Evolutionary conservation across 768 basidiomycete genomes (phyloP).

Genomic region (Cystofilobasidium ferigula): DNA sequence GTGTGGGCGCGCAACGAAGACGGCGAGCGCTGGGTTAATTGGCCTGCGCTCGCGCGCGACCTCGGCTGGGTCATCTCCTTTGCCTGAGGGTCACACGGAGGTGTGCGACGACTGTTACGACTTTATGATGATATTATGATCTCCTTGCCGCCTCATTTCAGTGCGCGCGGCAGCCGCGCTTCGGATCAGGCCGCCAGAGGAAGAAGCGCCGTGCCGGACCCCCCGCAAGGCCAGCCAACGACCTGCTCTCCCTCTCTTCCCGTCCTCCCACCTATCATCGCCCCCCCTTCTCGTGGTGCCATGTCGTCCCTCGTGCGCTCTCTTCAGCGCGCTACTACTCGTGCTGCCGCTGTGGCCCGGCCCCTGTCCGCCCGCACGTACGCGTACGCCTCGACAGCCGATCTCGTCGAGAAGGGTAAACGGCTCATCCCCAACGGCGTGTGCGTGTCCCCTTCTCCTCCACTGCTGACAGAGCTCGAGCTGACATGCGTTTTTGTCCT

Average conservation of each 20-base stretch:
- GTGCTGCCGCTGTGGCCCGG: not conserved
- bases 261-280: not conserved
- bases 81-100: not conserved
- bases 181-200: too few relatives aligned
- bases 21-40: constrained; percentile 21
- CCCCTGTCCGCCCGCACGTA: not conserved
- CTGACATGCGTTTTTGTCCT: not conserved
- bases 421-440: constrained; percentile 1
- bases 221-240: not conserved
- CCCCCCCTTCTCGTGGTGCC: not conserved
- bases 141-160: too few relatives aligned
- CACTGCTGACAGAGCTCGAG: not conserved
- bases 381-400: constrained; percentile 1
- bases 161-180: too few relatives aligned
- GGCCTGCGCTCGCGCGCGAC: constrained; percentile 1
- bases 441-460: not conserved
- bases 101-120: too few relatives aligned
- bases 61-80: constrained; percentile 23
- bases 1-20: constrained; percentile 20
- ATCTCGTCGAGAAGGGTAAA: not conserved
- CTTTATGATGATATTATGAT: too few relatives aligned
- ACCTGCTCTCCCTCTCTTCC: not conserved
- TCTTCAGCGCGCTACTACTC: not conserved
- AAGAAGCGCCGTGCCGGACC: too few relatives aligned
- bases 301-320: not conserved